A percentile compares a stretch with the other conserved stretches of the same genome.
Evolutionary conservation across 768 basidiomycete genomes (phyloP).

Genomic region (Pulveroboletus sp.): DNA sequence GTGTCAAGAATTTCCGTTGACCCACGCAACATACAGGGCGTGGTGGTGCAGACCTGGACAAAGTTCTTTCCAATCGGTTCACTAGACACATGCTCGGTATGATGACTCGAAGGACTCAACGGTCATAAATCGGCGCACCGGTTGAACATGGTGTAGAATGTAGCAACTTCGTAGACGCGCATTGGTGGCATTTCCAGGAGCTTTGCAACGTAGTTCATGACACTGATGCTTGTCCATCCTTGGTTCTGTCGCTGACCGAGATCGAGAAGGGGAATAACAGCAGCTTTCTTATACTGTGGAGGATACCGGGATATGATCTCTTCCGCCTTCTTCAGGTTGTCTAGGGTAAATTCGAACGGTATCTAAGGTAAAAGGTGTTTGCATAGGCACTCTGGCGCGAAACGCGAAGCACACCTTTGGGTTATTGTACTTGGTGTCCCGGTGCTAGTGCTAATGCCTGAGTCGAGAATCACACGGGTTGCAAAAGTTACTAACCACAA

Average conservation of each 20-base stretch:
- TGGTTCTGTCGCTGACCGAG: slow-evolving; percentile 97
- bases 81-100: slow-evolving; percentile 34
- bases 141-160: slow-evolving; percentile 99
- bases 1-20: slow-evolving; percentile 88
- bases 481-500: slow-evolving; percentile 57
- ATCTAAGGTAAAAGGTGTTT: slow-evolving; percentile 48
- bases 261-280: slow-evolving; percentile 94
- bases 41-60: slow-evolving; percentile 98
- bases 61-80: slow-evolving; percentile 94
- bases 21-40: slow-evolving; percentile 94
- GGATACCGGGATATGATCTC: slow-evolving; percentile 94
- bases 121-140: slow-evolving; percentile 47
- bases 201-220: slow-evolving; percentile 98
- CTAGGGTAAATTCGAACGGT: slow-evolving; percentile 77
- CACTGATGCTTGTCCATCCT: slow-evolving; percentile 96
- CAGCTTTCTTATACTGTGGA: slow-evolving; percentile 97
- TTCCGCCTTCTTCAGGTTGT: slow-evolving; percentile 80
- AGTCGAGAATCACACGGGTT: slow-evolving; percentile 9
- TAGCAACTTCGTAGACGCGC: slow-evolving; percentile 99
- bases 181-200: slow-evolving; percentile 92
- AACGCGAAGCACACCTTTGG: slow-evolving; percentile 53
- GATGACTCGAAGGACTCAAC: background rate
- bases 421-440: slow-evolving; percentile 93
- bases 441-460: slow-evolving; percentile 56
- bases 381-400: background rate